Percentiles rank a stretch among this genome's conserved stretches.
These are phyloP conservation scores for Russula earlei DNA, from an alignment of 768 basidiomycete genomes.

Conservation along the genomic window DNA sequence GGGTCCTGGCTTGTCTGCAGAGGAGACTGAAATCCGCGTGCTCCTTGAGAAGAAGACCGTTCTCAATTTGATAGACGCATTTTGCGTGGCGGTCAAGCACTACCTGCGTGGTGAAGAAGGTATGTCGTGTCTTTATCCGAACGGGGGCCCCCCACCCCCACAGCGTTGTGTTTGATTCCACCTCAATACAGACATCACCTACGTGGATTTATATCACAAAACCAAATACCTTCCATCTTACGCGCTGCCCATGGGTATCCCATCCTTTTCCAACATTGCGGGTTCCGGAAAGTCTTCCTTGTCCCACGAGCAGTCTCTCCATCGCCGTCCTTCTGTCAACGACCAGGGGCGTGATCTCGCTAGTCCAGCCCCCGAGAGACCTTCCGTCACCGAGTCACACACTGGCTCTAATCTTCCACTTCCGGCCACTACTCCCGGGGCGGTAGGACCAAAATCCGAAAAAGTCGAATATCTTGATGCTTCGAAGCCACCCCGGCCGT, in stretches of 20 bases:
- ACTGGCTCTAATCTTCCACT: constrained; percentile 12
- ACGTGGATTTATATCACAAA: constrained; percentile 51
- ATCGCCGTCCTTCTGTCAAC: background rate
- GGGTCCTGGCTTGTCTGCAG: constrained; percentile 17
- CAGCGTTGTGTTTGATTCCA: background rate
- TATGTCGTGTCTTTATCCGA: background rate
- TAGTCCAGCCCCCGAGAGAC: background rate
- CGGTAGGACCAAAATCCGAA: background rate
- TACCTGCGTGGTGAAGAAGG: constrained; percentile 31
- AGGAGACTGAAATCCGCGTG: constrained; percentile 36
- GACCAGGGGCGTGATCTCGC: background rate
- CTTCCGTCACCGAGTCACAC: constrained; percentile 1
- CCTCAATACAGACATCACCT: constrained; percentile 25
- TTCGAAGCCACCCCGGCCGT: constrained; percentile 8
- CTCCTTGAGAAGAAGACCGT: constrained; percentile 61
- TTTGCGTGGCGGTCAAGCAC: constrained; percentile 57
- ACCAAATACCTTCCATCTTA: constrained; percentile 68
- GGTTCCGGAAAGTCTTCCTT: background rate
- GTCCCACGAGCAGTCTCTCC: background rate
- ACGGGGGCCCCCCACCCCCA: no score
- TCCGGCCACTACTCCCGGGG: constrained; percentile 10
- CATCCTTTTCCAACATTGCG: constrained; percentile 28
- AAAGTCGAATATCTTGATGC: constrained; percentile 8
- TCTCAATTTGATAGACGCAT: constrained; percentile 60
- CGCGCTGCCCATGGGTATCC: constrained; percentile 43